Percentiles rank a stretch among this genome's conserved stretches.
Evolutionary conservation across 1,284 basidiomycete genomes (phyloP).

Genomic region (Inonotus hispidus): DNA sequence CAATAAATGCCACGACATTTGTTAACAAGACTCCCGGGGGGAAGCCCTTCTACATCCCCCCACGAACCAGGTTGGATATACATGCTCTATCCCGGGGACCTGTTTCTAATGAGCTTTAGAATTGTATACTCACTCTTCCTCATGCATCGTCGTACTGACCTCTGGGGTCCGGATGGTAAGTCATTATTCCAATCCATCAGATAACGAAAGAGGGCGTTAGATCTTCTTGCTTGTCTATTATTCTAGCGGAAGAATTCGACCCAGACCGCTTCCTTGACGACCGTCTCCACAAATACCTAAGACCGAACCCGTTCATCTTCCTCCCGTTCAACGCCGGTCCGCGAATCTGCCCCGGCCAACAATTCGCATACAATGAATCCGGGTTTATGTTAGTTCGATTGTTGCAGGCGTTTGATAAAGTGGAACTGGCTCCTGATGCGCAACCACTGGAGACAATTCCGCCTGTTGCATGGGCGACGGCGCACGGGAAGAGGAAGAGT

Average conservation of each 20-base stretch:
- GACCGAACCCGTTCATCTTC: slow-evolving; percentile 42
- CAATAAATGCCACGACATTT: slow-evolving; percentile 39
- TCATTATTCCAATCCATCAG: neutral
- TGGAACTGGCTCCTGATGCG: slow-evolving; percentile 42
- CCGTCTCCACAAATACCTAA: slow-evolving; percentile 32
- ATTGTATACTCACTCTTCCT: slow-evolving; percentile 46
- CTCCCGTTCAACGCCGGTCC: slow-evolving; percentile 46
- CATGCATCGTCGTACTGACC: slow-evolving; percentile 57
- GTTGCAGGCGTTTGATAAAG: slow-evolving; percentile 51
- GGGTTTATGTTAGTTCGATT: slow-evolving; percentile 62
- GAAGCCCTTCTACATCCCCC: slow-evolving; percentile 50
- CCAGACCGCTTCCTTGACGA: slow-evolving; percentile 41
- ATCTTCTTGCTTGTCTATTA: neutral
- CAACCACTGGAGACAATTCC: slow-evolving; percentile 39
- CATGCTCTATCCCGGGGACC: slow-evolving; percentile 1
- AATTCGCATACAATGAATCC: slow-evolving; percentile 66
- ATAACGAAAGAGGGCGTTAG: too few species aligned
- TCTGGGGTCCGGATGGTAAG: slow-evolving; percentile 63
- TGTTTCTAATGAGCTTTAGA: neutral
- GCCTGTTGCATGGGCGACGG: slow-evolving; percentile 36
- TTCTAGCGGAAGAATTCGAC: slow-evolving; percentile 37
- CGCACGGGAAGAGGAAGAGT: slow-evolving; percentile 2
- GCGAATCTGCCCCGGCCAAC: slow-evolving; percentile 43
- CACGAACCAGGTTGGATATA: slow-evolving; percentile 39
- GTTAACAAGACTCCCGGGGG: slow-evolving; percentile 36